These are phyloP conservation scores for Micromonas pusilla DNA, from an alignment of 139 green algal species.

Conservation along the genomic window DNA sequence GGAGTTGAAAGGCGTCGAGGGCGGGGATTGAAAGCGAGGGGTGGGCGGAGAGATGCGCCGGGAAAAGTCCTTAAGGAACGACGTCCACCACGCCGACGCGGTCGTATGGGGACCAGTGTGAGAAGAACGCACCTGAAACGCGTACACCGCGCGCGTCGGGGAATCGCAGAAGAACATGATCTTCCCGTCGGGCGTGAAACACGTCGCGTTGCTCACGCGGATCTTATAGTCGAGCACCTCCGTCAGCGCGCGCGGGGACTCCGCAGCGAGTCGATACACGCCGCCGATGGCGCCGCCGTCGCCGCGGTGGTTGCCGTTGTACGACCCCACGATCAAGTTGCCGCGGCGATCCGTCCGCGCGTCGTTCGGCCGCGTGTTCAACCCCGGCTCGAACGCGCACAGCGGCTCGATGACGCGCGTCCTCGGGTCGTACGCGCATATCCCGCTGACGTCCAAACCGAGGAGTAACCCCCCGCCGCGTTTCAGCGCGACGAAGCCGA, in stretches of 20 bases:
- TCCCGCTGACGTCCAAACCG: background rate
- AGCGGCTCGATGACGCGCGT: background rate
- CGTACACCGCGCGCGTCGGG: slow-evolving; percentile 1
- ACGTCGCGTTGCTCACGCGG: slow-evolving; percentile 25
- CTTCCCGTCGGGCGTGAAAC: slow-evolving; percentile 13
- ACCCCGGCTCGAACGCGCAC: slow-evolving; percentile 15
- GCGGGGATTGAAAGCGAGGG: too few relatives aligned
- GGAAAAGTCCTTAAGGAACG: too few relatives aligned
- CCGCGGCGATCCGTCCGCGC: slow-evolving; percentile 16
- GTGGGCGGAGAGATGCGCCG: too few relatives aligned
- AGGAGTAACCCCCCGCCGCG: background rate
- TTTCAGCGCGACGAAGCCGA: slow-evolving; percentile 9
- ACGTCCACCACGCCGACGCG: too few relatives aligned
- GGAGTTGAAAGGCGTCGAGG: too few relatives aligned
- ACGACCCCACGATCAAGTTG: slow-evolving; percentile 23
- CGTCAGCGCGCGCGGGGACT: background rate
- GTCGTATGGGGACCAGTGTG: too few relatives aligned
- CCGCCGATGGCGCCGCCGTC: slow-evolving; percentile 11
- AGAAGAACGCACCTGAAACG: too few relatives aligned
- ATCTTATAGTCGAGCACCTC: slow-evolving; percentile 13
- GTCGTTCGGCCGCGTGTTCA: slow-evolving; percentile 32
- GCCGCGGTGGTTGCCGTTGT: slow-evolving; percentile 30
- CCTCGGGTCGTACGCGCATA: background rate
- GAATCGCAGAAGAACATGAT: slow-evolving; percentile 35
- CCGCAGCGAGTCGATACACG: background rate